Evolutionary conservation across 176 grass and related monocot genomes (phyloP), one percentile per base, ranked within the genome.

Genomic region (Oryza longistaminata): DNA sequence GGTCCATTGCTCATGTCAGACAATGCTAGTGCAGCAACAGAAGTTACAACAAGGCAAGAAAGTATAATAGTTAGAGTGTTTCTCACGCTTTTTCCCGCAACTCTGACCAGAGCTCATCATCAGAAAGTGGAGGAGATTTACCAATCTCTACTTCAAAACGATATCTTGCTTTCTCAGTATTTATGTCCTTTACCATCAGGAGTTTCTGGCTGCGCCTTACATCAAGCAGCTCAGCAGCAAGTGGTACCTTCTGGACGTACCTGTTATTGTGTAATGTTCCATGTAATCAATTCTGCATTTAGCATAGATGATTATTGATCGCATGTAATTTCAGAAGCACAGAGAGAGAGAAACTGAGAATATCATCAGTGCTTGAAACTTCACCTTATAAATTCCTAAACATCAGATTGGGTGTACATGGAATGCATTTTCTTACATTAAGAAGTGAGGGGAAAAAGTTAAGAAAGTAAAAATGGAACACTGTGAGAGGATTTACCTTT

Each of bases 191-290:
- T 67, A 98, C 75, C 87, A 98, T 98, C 44, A 87, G 87, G 60
- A 98, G 87, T 74, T 98, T 95, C 85, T 98, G 96, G 35, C 78
- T 93, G 69, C 80, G 92, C 73, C 96, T 93, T 77, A 98, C 91
- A 77, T 98, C 96, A 92, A 98, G 89, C 60, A 98, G 43, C 86
- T 95, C 91, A 37, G 96, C 91, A 71, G 96, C 96, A 67, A 98
- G 93, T 12, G 91, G 93, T 22, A 95, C 93, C 66, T 90, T 93
- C 83, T 93, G 89, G 74, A 98, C 93, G 89, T 98, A 98, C 76
- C 96, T 98, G 86, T 84, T 74, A 66, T 87, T 64, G 61, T 13
- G 70, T 42, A 83, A 79, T 74, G 61, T 68, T 78, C n/a, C 40
- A 83, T 73, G 27, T 79, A 67, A 86, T 90, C 52, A 45, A 50